Conservation (phyloP, 176 grass and related monocot species). For the Saccharum officinarum region DNA sequence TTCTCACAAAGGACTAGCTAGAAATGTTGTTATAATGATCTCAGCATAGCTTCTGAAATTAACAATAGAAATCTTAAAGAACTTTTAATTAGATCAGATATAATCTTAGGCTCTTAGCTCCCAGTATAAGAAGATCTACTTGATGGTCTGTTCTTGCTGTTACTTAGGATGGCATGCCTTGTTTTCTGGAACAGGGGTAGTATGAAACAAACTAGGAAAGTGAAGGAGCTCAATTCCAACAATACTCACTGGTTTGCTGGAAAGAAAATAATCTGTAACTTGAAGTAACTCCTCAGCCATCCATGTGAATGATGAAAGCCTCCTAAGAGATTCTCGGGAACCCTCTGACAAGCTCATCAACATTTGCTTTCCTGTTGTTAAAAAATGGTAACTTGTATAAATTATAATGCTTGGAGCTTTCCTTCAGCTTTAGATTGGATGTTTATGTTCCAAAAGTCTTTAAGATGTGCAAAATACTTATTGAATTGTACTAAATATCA, state of each 20-base stretch:
- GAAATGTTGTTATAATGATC: background rate
- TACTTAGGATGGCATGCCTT: background rate
- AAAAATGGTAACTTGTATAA: background rate
- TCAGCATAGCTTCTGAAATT: background rate
- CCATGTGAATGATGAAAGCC: conserved; percentile 88
- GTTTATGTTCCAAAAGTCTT: conserved; percentile 17
- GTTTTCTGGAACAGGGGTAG: background rate
- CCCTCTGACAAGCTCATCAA: conserved; percentile 90
- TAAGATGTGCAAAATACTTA: background rate
- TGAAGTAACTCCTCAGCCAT: conserved; percentile 97
- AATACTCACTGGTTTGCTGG: conserved; percentile 70
- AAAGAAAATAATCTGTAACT: conserved; percentile 93
- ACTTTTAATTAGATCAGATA: conserved; percentile 7
- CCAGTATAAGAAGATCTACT: background rate
- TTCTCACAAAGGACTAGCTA: background rate
- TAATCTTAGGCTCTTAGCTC: background rate
- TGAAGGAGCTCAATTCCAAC: conserved; percentile 27
- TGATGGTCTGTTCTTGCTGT: background rate
- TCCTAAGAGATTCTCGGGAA: conserved; percentile 78
- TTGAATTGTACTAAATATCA: conserved; percentile 9
- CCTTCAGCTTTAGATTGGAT: background rate
- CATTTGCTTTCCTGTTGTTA: conserved; percentile 71
- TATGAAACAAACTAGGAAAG: conserved; percentile 5
- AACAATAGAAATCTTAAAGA: background rate
- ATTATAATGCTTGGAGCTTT: background rate